Evolutionary conservation across 2,329 filamentous ascomycete species (phyloP), one percentile per base, ranked within the genome.

Genomic region (Ceratocystis papillata): DNA sequence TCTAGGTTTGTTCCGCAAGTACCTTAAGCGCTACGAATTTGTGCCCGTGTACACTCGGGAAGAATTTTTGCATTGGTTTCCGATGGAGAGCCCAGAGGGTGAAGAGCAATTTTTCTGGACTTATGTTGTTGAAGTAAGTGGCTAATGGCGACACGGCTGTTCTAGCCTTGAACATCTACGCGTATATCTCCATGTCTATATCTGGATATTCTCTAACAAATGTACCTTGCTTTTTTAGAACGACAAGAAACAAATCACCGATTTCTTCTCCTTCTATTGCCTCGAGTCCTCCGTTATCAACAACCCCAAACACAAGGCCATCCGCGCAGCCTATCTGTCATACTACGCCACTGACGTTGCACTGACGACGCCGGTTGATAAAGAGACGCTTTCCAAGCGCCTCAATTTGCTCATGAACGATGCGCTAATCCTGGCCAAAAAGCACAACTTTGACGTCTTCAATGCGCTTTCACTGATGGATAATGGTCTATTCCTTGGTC

Each of bases 211-310:
- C 17, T 22, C 67, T 71, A 15, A 69, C 59, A 44, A 44, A 64
- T 44, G 37, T 15, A 2, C 37, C 37, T 4, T 41, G 3, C 12
- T 22, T 25, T 6, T 33, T 33, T 69, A 81, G 79, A 77, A 81
- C 68, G 76, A 84, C 60, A 85, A 87, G 63, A 83, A 88, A 69
- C 90, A 90, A 71, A 89, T 99, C 73, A 96, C 90, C 46, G 94
- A 99, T 76, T 96, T 96, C 78, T 88, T 96, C 78, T 96, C 91
- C 46, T 99, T 97, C 78, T 99, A 97, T 80, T 87, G 86, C 73
- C 87, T 99, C 44, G 91, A 96, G 74, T 96, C 91, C 17, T 94
- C 90, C 1, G 88, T 96, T 67, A 95, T 99, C 72, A 86, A 87
- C 70, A 85, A 90, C 73, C 79, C 83, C 59, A 89, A 89, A 74